phyloP scores from a whole-genome alignment of 1,139 yeast genomes.

The Petasospora rhodanensis region DNA sequence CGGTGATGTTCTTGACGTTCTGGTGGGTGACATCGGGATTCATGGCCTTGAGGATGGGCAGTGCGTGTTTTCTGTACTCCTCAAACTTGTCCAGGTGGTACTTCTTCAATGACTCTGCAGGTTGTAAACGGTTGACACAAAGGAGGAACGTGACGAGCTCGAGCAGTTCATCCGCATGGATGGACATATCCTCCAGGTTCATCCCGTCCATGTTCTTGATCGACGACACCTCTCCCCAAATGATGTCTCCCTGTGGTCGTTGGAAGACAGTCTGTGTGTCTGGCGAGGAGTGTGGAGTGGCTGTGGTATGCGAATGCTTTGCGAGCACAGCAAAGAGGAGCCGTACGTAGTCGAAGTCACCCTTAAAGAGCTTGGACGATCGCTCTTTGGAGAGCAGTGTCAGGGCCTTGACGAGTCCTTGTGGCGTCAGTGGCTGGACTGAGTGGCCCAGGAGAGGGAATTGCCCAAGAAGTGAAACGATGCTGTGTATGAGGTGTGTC shows the following conservation, averaged over 20 bases:
- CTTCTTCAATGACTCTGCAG: conserved; percentile 25
- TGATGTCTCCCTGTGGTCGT: conserved; percentile 13
- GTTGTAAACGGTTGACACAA: conserved; percentile 31
- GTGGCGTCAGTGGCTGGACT: conserved; percentile 33
- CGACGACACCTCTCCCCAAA: conserved; percentile 29
- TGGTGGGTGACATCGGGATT: conserved; percentile 29
- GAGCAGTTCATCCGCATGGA: conserved; percentile 36
- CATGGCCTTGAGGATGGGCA: conserved; percentile 43
- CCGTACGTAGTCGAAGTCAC: conserved; percentile 31
- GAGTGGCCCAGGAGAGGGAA: conserved; percentile 40
- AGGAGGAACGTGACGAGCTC: conserved; percentile 42
- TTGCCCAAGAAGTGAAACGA: conserved; percentile 33
- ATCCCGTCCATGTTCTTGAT: conserved; percentile 27
- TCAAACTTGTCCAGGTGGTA: conserved; percentile 20
- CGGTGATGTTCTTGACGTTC: conserved; percentile 23
- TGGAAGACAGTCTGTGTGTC: conserved; percentile 11
- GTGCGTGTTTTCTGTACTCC: conserved; percentile 26
- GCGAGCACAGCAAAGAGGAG: conserved; percentile 39
- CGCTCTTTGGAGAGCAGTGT: conserved; percentile 34
- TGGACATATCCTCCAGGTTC: conserved; percentile 30
- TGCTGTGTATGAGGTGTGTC: conserved; percentile 30
- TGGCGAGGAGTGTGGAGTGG: neutral
- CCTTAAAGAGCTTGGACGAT: conserved; percentile 30
- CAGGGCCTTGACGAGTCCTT: conserved; percentile 40
- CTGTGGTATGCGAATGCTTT: conserved; percentile 24